Conservation (phyloP, 495 filamentous ascomycete species). For the Astrothelium macrocarpum region DNA sequence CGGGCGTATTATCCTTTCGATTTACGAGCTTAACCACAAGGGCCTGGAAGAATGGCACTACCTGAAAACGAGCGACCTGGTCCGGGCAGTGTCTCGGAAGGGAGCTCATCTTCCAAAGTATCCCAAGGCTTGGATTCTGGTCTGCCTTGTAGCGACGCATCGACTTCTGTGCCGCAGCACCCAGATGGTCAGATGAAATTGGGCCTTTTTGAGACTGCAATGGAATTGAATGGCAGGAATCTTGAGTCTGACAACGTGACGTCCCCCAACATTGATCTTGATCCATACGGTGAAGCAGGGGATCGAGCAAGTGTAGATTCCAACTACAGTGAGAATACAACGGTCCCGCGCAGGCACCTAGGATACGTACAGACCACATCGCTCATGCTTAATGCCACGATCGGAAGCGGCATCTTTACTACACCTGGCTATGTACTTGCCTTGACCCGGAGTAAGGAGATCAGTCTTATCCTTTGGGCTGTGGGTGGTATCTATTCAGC, state of each 20-base stretch:
- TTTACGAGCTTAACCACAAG: no score
- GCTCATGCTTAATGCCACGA: background rate
- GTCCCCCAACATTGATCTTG: background rate
- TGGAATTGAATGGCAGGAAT: background rate
- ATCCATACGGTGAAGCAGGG: background rate
- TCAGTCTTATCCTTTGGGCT: background rate
- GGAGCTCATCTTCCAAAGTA: background rate
- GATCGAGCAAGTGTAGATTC: background rate
- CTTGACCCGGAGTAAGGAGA: background rate
- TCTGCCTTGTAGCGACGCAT: background rate
- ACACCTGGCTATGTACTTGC: background rate
- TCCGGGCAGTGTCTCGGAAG: background rate
- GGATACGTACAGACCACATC: background rate
- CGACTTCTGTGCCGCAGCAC: background rate
- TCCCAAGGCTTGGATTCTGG: background rate
- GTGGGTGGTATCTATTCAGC: conserved; percentile 3
- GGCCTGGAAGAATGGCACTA: background rate
- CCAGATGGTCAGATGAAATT: background rate
- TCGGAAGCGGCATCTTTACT: background rate
- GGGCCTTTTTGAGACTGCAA: background rate
- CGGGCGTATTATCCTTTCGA: background rate
- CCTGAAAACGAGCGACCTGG: background rate
- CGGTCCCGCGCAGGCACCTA: background rate
- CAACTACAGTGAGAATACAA: background rate
- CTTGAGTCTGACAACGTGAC: background rate